phyloP scores from a whole-genome alignment of 495 filamentous ascomycete species.

The Neurospora sp. region DNA sequence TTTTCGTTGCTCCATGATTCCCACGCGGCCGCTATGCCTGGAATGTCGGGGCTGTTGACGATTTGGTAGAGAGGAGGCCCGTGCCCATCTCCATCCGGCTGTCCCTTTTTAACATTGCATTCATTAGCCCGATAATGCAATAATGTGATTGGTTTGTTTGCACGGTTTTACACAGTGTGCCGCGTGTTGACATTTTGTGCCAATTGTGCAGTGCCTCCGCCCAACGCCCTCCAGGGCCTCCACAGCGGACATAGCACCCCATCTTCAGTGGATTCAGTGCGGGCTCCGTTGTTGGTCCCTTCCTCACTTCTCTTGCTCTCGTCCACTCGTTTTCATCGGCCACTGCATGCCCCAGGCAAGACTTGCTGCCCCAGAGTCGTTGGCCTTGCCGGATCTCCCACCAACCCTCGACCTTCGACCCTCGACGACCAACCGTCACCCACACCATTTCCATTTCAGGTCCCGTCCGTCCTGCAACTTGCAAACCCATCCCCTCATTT shows the following conservation, averaged over 20 bases:
- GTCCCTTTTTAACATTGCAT: not conserved
- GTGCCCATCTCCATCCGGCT: not conserved
- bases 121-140: not conserved
- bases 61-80: not conserved
- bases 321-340: not conserved
- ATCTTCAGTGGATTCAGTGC: not conserved
- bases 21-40: not conserved
- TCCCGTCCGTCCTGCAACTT: not conserved
- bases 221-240: not conserved
- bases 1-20: not conserved
- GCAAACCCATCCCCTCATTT: slow-evolving; percentile 12
- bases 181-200: not conserved
- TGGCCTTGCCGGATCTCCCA: not conserved
- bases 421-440: not conserved
- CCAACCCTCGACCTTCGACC: not conserved
- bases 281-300: not conserved
- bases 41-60: not conserved
- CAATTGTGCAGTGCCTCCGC: not conserved
- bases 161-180: not conserved
- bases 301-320: not conserved
- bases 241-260: not conserved
- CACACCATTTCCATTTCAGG: not conserved
- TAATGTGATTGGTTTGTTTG: not conserved
- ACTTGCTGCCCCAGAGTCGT: not conserved
- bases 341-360: not conserved